These are phyloP conservation scores for Rhizophagus sp. DNA, from an alignment of 192 early-diverging fungal genomes.

Conservation along the genomic window DNA sequence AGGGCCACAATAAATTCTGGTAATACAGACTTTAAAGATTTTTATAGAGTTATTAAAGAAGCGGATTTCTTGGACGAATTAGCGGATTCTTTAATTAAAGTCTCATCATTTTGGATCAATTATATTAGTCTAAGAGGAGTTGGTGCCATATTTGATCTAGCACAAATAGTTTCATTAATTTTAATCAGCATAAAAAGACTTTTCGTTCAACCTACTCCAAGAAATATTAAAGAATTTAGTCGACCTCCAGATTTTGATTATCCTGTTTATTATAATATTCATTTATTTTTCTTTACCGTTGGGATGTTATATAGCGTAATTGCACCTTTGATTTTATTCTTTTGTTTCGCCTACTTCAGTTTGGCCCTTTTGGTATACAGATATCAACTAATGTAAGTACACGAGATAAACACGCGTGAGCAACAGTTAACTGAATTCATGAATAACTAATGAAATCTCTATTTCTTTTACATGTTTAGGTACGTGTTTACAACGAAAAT, in stretches of 20 bases:
- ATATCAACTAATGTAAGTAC: slow-evolving; percentile 66
- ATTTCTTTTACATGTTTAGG: slow-evolving; percentile 24
- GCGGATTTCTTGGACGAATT: slow-evolving; percentile 42
- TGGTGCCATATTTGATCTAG: slow-evolving; percentile 68
- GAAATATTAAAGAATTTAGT: slow-evolving; percentile 65
- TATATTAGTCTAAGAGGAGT: slow-evolving; percentile 69
- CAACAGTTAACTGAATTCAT: too few species aligned
- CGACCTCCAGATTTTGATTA: slow-evolving; percentile 73
- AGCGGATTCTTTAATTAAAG: slow-evolving; percentile 41
- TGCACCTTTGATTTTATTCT: slow-evolving; percentile 66
- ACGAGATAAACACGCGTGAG: not conserved
- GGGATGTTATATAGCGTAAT: slow-evolving; percentile 72
- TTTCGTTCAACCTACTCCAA: slow-evolving; percentile 64
- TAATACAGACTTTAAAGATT: slow-evolving; percentile 6
- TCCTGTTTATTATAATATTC: slow-evolving; percentile 64
- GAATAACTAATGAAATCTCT: not conserved
- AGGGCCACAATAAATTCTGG: slow-evolving; percentile 21
- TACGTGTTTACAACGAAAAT: slow-evolving; percentile 73
- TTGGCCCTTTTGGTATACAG: slow-evolving; percentile 70
- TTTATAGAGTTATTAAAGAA: slow-evolving; percentile 37
- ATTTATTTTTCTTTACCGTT: slow-evolving; percentile 72
- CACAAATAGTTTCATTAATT: slow-evolving; percentile 62
- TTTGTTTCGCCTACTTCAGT: slow-evolving; percentile 63
- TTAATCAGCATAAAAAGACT: slow-evolving; percentile 55
- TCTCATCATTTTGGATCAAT: slow-evolving; percentile 74